phyloP scores from a whole-genome alignment of 805 yeast genomes.

The Lipomyces anomalus region DNA sequence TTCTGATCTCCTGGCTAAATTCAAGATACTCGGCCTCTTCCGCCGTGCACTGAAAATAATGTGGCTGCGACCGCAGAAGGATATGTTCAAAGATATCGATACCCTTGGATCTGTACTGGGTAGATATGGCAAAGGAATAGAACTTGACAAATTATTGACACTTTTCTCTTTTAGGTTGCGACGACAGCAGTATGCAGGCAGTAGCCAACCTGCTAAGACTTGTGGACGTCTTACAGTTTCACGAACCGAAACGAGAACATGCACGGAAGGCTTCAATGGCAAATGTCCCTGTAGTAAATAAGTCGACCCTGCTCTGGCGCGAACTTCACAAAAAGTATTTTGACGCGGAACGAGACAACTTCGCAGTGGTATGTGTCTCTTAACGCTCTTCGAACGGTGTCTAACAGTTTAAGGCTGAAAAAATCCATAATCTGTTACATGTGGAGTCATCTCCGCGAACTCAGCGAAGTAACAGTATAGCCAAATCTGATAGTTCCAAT shows the following conservation, averaged over 20 bases:
- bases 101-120: background rate
- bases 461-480: no score
- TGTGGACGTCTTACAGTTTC: background rate
- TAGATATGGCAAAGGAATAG: no score
- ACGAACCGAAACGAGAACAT: constrained; percentile 1
- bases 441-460: no score
- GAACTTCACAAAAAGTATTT: constrained; percentile 7
- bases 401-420: no score
- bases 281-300: constrained; percentile 1
- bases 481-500: no score
- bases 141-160: no score
- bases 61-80: constrained; percentile 1
- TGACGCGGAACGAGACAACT: constrained; percentile 1
- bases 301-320: background rate
- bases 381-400: no score
- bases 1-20: constrained; percentile 1
- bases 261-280: constrained; percentile 7
- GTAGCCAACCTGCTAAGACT: background rate
- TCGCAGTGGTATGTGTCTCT: constrained; percentile 4
- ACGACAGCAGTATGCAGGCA: background rate
- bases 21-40: constrained; percentile 10
- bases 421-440: no score
- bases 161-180: no score
- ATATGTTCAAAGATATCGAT: background rate
- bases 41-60: constrained; percentile 15